Conservation (phyloP, 257 asterid species). For the Nyctanthes arbortristis region DNA sequence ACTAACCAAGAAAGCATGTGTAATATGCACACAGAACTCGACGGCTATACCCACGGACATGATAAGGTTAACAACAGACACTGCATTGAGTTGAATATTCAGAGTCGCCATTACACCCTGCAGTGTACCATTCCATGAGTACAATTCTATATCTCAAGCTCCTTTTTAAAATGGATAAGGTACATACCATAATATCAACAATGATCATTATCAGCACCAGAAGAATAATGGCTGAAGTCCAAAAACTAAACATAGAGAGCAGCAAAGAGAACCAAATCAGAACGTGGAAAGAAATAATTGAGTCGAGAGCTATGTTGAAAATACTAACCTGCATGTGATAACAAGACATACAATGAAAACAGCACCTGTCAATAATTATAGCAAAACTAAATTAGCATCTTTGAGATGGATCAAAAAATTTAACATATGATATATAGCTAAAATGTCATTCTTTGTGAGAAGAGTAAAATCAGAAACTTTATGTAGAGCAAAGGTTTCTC, state of each 20-base stretch:
- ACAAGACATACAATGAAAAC: conserved; percentile 86
- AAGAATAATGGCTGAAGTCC: conserved; percentile 94
- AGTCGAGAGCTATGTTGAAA: conserved; percentile 7
- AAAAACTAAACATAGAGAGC: conserved; percentile 51
- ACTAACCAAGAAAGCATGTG: conserved; percentile 97
- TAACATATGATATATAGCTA: neutral
- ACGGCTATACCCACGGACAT: conserved; percentile 98
- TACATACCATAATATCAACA: conserved; percentile 86
- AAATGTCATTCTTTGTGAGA: neutral
- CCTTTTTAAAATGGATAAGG: neutral
- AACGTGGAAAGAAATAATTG: conserved; percentile 12
- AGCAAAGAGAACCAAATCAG: conserved; percentile 1
- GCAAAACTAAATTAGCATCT: conserved; percentile 12
- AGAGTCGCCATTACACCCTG: conserved; percentile 97
- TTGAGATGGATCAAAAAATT: conserved; percentile 11
- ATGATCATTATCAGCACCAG: conserved; percentile 84
- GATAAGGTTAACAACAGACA: conserved; percentile 94
- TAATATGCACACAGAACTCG: conserved; percentile 94
- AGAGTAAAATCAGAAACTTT: neutral
- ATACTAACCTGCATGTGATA: conserved; percentile 83
- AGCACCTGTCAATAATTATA: conserved; percentile 64
- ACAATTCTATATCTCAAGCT: neutral
- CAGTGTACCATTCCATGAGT: conserved; percentile 14
- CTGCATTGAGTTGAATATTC: conserved; percentile 86
- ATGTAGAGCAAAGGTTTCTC: neutral